Conservation (phyloP, 176 grass and related monocot genomes). For the Calamus simplicifolius region DNA sequence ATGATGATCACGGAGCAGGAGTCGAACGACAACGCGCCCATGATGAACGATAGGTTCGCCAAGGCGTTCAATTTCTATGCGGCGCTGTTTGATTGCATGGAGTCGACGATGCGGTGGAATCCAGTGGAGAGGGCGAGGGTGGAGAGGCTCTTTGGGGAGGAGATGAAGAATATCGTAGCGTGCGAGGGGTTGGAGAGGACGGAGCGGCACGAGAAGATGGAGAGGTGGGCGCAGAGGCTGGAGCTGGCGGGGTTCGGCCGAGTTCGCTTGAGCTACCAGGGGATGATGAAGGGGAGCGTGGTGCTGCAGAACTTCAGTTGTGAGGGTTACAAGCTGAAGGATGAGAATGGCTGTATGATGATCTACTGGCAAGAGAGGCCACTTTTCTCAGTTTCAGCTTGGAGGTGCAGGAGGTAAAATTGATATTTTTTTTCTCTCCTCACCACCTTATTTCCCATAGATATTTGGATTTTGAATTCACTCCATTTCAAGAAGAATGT, state of each 20-base stretch:
- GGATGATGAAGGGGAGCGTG: constrained; percentile 53
- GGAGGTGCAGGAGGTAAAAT: constrained; percentile 71
- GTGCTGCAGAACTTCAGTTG: constrained; percentile 55
- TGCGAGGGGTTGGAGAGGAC: constrained; percentile 64
- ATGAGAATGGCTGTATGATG: constrained; percentile 61
- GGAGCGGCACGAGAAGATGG: constrained; percentile 78
- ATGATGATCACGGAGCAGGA: constrained; percentile 82
- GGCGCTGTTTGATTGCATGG: constrained; percentile 82
- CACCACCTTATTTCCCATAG: too few species aligned
- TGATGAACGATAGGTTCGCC: constrained; percentile 65
- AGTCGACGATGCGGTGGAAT: constrained; percentile 43
- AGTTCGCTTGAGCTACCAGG: constrained; percentile 60
- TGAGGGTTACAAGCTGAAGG: constrained; percentile 61
- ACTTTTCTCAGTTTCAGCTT: constrained; percentile 78
- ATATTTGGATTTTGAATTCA: too few species aligned
- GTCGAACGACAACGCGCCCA: constrained; percentile 63
- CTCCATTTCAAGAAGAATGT: too few species aligned
- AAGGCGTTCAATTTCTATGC: constrained; percentile 94
- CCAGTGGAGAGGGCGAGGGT: constrained; percentile 70
- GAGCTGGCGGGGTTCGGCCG: constrained; percentile 42
- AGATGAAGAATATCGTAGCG: constrained; percentile 82
- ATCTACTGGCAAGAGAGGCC: constrained; percentile 88
- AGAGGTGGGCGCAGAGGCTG: constrained; percentile 53
- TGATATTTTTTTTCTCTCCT: too few species aligned
- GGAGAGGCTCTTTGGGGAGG: constrained; percentile 72